Evolutionary conservation across 2,329 filamentous ascomycete species (phyloP).

Genomic region (Fusarium sp.): DNA sequence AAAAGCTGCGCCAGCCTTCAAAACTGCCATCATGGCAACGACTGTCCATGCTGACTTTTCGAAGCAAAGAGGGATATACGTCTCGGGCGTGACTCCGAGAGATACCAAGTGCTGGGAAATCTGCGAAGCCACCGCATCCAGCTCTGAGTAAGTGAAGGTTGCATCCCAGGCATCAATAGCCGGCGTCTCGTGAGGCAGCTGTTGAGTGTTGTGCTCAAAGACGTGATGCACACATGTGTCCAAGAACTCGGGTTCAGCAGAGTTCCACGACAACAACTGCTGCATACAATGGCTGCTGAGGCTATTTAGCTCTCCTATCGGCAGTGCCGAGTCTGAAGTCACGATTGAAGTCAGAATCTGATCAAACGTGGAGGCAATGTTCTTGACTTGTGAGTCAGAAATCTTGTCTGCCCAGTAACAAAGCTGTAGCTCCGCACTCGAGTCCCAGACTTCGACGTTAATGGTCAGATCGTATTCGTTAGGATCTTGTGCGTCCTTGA

Average conservation of each 20-base stretch:
- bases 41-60: slow-evolving; percentile 56
- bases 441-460: slow-evolving; percentile 45
- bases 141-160: slow-evolving; percentile 53
- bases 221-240: slow-evolving; percentile 58
- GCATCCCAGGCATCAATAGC: slow-evolving; percentile 65
- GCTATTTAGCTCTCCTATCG: slow-evolving; percentile 38
- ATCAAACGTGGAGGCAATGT: slow-evolving; percentile 40
- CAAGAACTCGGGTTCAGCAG: slow-evolving; percentile 14
- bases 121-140: slow-evolving; percentile 42
- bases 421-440: slow-evolving; percentile 34
- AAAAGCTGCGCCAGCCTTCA: slow-evolving; percentile 55
- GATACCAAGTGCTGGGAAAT: slow-evolving; percentile 56
- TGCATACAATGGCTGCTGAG: slow-evolving; percentile 25
- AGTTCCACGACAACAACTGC: slow-evolving; percentile 49
- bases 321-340: background rate
- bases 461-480: slow-evolving; percentile 45
- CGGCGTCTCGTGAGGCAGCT: slow-evolving; percentile 46
- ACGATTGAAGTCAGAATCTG: slow-evolving; percentile 30
- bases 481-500: slow-evolving; percentile 32
- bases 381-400: slow-evolving; percentile 35
- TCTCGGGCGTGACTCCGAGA: slow-evolving; percentile 48
- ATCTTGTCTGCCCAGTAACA: slow-evolving; percentile 47
- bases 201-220: slow-evolving; percentile 55
- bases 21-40: slow-evolving; percentile 54
- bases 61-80: slow-evolving; percentile 54